Conservation (phyloP, 148 eudicot genomes). For the Linanthus parryae region DNA sequence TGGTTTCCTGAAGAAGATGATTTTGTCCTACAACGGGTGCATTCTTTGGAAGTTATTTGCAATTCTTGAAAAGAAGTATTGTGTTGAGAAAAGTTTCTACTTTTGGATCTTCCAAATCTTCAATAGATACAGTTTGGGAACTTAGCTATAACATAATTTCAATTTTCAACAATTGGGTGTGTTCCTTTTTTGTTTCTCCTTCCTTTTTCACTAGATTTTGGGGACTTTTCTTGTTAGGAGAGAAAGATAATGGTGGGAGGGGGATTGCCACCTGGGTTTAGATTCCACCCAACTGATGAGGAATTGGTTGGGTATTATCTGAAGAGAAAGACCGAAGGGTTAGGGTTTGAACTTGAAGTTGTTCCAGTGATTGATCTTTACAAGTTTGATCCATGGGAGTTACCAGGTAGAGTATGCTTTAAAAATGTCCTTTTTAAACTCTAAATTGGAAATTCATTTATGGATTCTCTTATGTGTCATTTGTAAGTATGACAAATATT, state of each 20-base stretch:
- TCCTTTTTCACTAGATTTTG: slow-evolving; percentile 15
- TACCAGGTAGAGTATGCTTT: slow-evolving; percentile 62
- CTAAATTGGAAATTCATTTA: neutral
- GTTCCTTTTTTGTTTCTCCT: neutral
- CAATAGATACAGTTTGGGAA: slow-evolving; percentile 49
- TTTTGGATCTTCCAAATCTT: slow-evolving; percentile 83
- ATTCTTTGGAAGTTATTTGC: slow-evolving; percentile 47
- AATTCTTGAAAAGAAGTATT: slow-evolving; percentile 49
- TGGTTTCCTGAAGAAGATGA: slow-evolving; percentile 38
- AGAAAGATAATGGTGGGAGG: slow-evolving; percentile 42
- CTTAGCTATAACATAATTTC: slow-evolving; percentile 20
- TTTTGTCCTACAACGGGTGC: slow-evolving; percentile 42
- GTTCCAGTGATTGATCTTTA: slow-evolving; percentile 76
- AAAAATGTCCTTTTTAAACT: neutral
- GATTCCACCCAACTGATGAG: slow-evolving; percentile 80
- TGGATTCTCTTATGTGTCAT: neutral
- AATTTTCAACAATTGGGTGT: neutral
- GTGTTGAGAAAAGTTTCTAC: slow-evolving; percentile 65
- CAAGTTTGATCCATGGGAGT: slow-evolving; percentile 84
- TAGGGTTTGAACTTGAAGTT: slow-evolving; percentile 72
- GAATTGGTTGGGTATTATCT: slow-evolving; percentile 77
- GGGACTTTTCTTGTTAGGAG: slow-evolving; percentile 1
- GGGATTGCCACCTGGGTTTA: slow-evolving; percentile 80
- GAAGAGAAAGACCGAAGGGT: slow-evolving; percentile 63
- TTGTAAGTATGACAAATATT: neutral